These are phyloP conservation scores for Penicillium paxilli DNA, from an alignment of 495 filamentous ascomycete genomes.

Conservation along the genomic window DNA sequence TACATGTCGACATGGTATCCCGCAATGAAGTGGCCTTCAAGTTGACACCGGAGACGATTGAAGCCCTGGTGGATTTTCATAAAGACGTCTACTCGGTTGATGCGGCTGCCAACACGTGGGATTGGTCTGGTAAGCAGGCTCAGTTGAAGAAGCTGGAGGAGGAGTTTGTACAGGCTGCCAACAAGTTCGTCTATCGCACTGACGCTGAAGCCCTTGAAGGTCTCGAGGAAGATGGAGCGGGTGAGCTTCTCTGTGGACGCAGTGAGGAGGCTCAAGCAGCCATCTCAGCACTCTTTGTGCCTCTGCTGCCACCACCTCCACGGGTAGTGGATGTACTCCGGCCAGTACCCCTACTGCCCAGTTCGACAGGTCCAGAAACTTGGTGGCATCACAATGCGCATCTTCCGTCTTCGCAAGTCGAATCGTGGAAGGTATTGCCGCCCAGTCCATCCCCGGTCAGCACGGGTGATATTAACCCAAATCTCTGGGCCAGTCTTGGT, in stretches of 20 bases:
- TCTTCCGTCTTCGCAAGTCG: constrained; percentile 67
- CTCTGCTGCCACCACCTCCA: constrained; percentile 88
- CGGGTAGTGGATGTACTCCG: constrained; percentile 90
- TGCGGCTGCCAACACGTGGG: constrained; percentile 83
- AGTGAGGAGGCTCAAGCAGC: constrained; percentile 91
- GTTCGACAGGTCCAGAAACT: constrained; percentile 71
- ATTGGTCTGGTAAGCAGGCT: constrained; percentile 95
- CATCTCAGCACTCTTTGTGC: constrained; percentile 83
- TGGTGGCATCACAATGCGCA: constrained; percentile 69
- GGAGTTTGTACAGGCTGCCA: constrained; percentile 94
- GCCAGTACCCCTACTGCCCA: constrained; percentile 80
- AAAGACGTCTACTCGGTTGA: constrained; percentile 95
- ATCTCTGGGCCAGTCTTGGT: constrained; percentile 79
- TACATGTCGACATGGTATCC: constrained; percentile 98
- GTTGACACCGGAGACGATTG: constrained; percentile 95
- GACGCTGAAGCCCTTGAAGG: constrained; percentile 89
- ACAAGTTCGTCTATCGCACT: constrained; percentile 95
- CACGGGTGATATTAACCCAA: constrained; percentile 64
- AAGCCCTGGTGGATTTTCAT: constrained; percentile 92
- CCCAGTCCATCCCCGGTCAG: constrained; percentile 78
- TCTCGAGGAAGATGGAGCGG: constrained; percentile 93
- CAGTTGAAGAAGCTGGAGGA: constrained; percentile 98
- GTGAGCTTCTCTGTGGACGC: constrained; percentile 87
- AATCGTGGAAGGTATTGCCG: constrained; percentile 90
- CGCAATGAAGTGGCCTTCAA: constrained; percentile 98